Conservation (phyloP, 73 alveolate genomes). For the Diophrys appendiculata region DNA sequence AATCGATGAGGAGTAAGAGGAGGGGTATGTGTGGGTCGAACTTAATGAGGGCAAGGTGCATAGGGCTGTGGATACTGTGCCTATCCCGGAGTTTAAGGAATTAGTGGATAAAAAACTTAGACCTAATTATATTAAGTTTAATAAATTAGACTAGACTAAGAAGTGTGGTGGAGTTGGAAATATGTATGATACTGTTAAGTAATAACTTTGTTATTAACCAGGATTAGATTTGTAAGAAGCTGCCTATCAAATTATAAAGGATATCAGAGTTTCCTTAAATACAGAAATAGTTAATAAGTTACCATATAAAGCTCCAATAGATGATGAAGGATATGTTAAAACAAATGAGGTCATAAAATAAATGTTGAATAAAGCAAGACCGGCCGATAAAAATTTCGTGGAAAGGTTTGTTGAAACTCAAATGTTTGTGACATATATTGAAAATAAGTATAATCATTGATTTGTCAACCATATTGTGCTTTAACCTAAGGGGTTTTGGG, state of each 20-base stretch:
- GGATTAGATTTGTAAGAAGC: background rate
- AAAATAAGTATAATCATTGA: too few species aligned
- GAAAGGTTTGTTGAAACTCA: constrained; percentile 31
- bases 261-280: background rate
- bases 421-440: constrained; percentile 39
- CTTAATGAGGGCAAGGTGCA: background rate
- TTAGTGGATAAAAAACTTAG: background rate
- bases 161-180: background rate
- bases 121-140: background rate
- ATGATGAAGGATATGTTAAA: background rate
- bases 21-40: background rate
- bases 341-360: background rate
- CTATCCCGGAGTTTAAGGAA: background rate
- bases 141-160: background rate
- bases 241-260: background rate
- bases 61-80: background rate
- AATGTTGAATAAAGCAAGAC: background rate
- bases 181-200: background rate
- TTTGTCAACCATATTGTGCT: too few species aligned
- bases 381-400: constrained; percentile 28
- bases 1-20: background rate
- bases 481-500: too few species aligned
- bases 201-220: background rate
- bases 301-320: constrained; percentile 3
- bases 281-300: background rate